Evolutionary conservation across 163 green algal species (phyloP).

Genomic region (Chlorella variabilis): DNA sequence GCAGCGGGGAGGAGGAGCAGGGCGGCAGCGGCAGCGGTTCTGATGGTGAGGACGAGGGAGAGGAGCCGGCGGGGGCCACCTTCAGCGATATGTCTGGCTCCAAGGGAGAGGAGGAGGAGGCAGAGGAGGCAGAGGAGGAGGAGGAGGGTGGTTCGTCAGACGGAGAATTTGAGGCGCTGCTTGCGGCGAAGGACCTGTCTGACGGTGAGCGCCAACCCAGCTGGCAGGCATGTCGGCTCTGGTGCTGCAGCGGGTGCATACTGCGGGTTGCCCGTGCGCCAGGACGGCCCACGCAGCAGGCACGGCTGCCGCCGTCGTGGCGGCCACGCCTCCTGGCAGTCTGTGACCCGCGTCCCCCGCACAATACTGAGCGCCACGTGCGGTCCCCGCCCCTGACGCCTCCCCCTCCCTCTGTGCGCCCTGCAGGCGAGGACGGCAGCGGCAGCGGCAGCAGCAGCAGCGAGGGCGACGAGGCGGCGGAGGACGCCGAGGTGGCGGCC

Average conservation of each 20-base stretch:
- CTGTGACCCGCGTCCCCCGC: too few species aligned
- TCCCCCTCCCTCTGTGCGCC: too few species aligned
- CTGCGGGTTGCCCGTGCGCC: too few species aligned
- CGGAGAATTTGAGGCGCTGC: slow-evolving; percentile 28
- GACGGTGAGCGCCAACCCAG: neutral
- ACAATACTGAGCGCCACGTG: too few species aligned
- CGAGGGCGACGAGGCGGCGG: slow-evolving; percentile 22
- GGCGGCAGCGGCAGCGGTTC: neutral
- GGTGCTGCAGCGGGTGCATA: too few species aligned
- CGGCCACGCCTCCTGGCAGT: too few species aligned
- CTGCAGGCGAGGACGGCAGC: slow-evolving; percentile 22
- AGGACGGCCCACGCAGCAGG: too few species aligned
- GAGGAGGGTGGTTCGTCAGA: neutral
- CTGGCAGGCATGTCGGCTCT: too few species aligned
- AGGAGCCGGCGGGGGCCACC: neutral
- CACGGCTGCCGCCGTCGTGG: too few species aligned
- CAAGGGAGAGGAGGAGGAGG: slow-evolving; percentile 23
- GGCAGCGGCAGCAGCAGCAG: neutral
- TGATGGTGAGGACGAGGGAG: slow-evolving; percentile 3
- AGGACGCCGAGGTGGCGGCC: slow-evolving; percentile 31
- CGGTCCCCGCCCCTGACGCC: too few species aligned
- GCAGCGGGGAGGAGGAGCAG: neutral
- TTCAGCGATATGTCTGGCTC: slow-evolving; percentile 32
- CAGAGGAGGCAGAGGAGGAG: neutral
- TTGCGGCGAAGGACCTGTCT: slow-evolving; percentile 14